A percentile compares a stretch with the other conserved stretches of the same genome.
Conservation (phyloP, 345 rosid species). For the Lepidium aucheri region DNA sequence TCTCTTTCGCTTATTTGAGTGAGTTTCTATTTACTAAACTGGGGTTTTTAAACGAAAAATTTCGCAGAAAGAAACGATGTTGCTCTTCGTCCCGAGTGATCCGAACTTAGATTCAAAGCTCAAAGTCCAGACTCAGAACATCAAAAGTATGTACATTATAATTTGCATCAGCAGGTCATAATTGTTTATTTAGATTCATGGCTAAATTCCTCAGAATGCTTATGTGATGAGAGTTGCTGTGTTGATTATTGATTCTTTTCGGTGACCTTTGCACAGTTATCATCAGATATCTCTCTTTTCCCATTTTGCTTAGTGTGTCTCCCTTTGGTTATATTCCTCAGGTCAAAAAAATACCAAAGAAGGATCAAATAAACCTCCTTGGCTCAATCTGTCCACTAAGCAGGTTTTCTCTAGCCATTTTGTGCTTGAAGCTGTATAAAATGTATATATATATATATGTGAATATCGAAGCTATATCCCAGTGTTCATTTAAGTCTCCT, state of each 20-base stretch:
- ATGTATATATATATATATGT: not conserved
- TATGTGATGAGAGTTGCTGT: not conserved
- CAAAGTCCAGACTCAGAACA: constrained; percentile 50
- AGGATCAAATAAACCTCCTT: constrained; percentile 75
- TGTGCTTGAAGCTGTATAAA: not conserved
- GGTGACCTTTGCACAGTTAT: not conserved
- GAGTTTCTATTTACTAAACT: not conserved
- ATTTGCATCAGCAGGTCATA: not conserved
- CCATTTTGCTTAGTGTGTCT: not conserved
- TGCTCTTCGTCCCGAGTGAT: constrained; percentile 53
- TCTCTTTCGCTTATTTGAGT: not conserved
- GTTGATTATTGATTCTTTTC: not conserved
- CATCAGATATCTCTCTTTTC: not conserved
- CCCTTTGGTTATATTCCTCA: constrained; percentile 15
- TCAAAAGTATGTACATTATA: constrained; percentile 41
- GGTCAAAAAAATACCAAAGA: constrained; percentile 74
- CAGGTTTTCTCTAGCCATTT: constrained; percentile 40
- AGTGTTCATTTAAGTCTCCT: not conserved
- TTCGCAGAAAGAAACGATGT: constrained; percentile 50
- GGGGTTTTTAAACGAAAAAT: not conserved
- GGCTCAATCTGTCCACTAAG: constrained; percentile 71
- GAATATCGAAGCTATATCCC: not conserved
- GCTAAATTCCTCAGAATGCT: not conserved
- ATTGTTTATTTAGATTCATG: not conserved
- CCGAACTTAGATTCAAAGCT: constrained; percentile 65